phyloP scores from a whole-genome alignment of 2,329 filamentous ascomycete species.

The Emergomyces pasteurianus region DNA sequence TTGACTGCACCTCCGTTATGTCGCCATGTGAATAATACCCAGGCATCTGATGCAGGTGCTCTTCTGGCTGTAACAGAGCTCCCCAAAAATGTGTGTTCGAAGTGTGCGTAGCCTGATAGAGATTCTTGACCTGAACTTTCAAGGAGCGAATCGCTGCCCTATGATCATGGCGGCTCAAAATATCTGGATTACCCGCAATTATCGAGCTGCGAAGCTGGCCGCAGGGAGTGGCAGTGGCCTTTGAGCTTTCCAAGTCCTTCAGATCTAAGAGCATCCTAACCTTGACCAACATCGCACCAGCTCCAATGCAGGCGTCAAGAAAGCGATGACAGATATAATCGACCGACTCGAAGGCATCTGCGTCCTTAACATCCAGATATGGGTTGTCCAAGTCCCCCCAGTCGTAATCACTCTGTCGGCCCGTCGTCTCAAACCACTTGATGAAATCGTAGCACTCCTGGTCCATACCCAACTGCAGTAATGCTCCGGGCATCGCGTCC shows the following conservation, averaged over 20 bases:
- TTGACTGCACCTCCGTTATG: conserved; percentile 14
- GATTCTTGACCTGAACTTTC: conserved; percentile 14
- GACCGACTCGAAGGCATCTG: conserved; percentile 32
- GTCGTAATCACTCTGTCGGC: conserved; percentile 21
- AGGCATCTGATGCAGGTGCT: conserved; percentile 12
- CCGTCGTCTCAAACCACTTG: conserved; percentile 33
- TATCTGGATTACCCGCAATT: conserved; percentile 10
- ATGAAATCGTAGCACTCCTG: conserved; percentile 42
- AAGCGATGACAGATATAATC: conserved; percentile 9
- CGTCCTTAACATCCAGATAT: conserved; percentile 27
- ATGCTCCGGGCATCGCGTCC: conserved; percentile 28
- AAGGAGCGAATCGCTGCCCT: conserved; percentile 12
- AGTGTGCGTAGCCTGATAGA: conserved; percentile 13
- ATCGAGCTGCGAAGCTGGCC: conserved; percentile 14
- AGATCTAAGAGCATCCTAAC: conserved; percentile 25
- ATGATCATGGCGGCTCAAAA: conserved; percentile 11
- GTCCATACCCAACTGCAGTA: conserved; percentile 37
- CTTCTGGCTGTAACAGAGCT: conserved; percentile 14
- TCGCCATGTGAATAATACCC: conserved; percentile 5
- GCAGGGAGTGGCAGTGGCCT: conserved; percentile 10
- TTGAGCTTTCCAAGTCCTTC: conserved; percentile 15
- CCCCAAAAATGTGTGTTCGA: conserved; percentile 18
- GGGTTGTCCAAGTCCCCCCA: conserved; percentile 23
- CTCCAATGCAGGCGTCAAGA: conserved; percentile 9
- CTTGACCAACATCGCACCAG: conserved; percentile 25